Percentiles rank a stretch among this genome's conserved stretches.
These are phyloP conservation scores for Ophiostoma australiae DNA, from an alignment of 2,329 filamentous ascomycete genomes.

Conservation along the genomic window DNA sequence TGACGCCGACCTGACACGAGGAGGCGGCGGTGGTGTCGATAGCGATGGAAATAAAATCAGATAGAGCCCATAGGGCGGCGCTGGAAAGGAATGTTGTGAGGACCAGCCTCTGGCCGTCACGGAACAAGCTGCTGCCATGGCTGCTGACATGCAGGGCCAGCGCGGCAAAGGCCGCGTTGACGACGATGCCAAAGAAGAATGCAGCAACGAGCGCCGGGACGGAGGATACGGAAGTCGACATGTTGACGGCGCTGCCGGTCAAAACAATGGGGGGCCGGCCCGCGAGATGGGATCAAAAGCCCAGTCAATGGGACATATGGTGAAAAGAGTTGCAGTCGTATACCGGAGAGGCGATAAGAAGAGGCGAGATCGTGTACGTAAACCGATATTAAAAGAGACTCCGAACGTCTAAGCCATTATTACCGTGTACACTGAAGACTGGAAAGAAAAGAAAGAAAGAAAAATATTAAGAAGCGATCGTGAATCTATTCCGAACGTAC, in stretches of 20 bases:
- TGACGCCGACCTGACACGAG: conserved; percentile 49
- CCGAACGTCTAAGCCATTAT: conserved; percentile 3
- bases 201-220: conserved; percentile 49
- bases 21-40: conserved; percentile 41
- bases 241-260: conserved; percentile 35
- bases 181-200: conserved; percentile 53
- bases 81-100: conserved; percentile 52
- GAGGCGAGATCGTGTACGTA: background rate
- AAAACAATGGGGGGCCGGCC: conserved; percentile 29
- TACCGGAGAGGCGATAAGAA: conserved; percentile 13
- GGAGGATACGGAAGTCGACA: conserved; percentile 43
- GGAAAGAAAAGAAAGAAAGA: background rate
- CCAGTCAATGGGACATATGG: conserved; percentile 46
- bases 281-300: conserved; percentile 34
- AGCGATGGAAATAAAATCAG: conserved; percentile 48
- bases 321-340: conserved; percentile 17
- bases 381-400: background rate
- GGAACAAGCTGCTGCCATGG: conserved; percentile 46
- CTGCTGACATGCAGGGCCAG: conserved; percentile 45
- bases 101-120: conserved; percentile 60
- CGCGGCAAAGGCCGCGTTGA: conserved; percentile 47
- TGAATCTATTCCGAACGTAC: conserved; percentile 29
- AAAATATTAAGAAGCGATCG: conserved; percentile 15
- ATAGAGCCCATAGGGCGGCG: conserved; percentile 50
- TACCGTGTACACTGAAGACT: conserved; percentile 3